phyloP scores from a whole-genome alignment of 2,329 filamentous ascomycete species.

The Venturia asperata region DNA sequence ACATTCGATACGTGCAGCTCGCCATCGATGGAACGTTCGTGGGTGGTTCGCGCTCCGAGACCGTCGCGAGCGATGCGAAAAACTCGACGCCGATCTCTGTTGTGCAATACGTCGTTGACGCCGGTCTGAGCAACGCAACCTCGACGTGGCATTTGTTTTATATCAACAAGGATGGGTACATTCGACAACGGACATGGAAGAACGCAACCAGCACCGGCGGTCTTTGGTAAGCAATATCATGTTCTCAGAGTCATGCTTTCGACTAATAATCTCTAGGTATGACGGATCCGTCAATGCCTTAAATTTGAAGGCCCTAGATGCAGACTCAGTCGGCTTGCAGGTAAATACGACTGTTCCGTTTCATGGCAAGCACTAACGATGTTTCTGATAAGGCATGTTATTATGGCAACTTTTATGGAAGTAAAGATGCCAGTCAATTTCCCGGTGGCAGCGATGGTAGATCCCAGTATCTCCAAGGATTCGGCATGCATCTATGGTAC shows the following conservation, averaged over 20 bases:
- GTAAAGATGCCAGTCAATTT: no score
- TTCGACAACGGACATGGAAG: slow-evolving; percentile 32
- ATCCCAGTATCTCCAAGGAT: no score
- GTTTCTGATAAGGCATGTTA: no score
- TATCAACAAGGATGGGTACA: slow-evolving; percentile 38
- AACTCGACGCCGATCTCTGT: slow-evolving; percentile 39
- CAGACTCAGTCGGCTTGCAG: not conserved
- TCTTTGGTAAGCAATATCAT: not conserved
- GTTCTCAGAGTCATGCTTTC: not conserved
- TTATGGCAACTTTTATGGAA: no score
- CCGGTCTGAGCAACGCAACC: slow-evolving; percentile 36
- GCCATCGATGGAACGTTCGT: slow-evolving; percentile 30
- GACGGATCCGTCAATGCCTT: not conserved
- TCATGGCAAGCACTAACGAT: no score
- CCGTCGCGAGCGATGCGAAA: slow-evolving; percentile 39
- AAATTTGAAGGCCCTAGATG: not conserved
- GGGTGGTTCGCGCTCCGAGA: slow-evolving; percentile 33
- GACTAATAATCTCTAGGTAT: not conserved
- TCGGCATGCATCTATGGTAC: slow-evolving; percentile 42
- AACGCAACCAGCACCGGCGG: slow-evolving; percentile 25
- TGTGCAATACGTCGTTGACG: slow-evolving; percentile 37
- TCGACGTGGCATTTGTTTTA: slow-evolving; percentile 27
- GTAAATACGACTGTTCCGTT: not conserved
- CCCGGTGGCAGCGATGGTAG: no score
- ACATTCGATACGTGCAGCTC: slow-evolving; percentile 37